Evolutionary conservation across 2,329 filamentous ascomycete species (phyloP).

Genomic region (Xylaria sp.): DNA sequence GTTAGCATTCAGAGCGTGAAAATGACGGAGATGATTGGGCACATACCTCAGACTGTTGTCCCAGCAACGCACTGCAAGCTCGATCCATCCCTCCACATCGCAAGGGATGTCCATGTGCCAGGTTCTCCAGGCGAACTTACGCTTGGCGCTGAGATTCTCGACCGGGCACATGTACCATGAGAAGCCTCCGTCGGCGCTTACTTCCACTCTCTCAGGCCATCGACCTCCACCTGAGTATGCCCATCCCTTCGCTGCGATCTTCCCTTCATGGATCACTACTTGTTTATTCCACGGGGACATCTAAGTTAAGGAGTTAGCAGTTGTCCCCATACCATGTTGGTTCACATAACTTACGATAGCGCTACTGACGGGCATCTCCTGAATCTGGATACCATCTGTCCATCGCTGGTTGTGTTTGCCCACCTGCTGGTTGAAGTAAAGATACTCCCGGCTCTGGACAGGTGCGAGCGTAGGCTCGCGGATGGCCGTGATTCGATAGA

Average conservation of each 20-base stretch:
- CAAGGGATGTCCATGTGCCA: conserved; percentile 61
- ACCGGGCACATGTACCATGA: conserved; percentile 59
- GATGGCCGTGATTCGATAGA: conserved; percentile 59
- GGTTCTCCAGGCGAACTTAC: conserved; percentile 57
- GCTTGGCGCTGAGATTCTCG: conserved; percentile 57
- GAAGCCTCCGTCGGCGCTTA: conserved; percentile 57
- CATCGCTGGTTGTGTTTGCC: conserved; percentile 60
- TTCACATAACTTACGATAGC: conserved; percentile 11
- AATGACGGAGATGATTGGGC: not conserved
- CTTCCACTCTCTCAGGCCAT: conserved; percentile 59
- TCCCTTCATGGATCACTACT: conserved; percentile 55
- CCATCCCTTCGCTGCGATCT: conserved; percentile 53
- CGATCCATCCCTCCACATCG: conserved; percentile 57
- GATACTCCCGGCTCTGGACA: conserved; percentile 60
- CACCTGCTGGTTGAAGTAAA: conserved; percentile 63
- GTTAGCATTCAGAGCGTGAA: not conserved
- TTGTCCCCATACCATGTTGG: not conserved
- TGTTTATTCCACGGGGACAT: conserved; percentile 58
- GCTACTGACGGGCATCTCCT: conserved; percentile 64
- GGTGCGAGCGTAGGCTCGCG: conserved; percentile 50
- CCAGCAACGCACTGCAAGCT: conserved; percentile 55
- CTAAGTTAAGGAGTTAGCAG: not conserved
- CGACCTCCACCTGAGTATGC: conserved; percentile 54
- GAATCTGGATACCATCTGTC: conserved; percentile 59
- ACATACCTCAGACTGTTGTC: conserved; percentile 44